phyloP scores from a whole-genome alignment of 306 rosid species.

The Vachellia collinsii region DNA sequence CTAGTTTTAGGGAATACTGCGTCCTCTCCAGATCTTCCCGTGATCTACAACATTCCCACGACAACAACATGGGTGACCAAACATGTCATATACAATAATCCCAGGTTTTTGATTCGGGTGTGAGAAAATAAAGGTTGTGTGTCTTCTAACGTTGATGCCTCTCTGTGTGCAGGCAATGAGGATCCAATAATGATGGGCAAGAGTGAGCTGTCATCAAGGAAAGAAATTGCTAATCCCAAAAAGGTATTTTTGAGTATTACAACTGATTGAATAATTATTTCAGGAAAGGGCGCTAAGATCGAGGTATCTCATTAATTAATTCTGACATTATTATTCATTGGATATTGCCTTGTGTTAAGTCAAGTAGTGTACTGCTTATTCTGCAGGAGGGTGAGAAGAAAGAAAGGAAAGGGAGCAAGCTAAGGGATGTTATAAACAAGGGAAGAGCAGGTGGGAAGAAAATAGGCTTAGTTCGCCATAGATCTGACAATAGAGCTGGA shows the following conservation, averaged over 20 bases:
- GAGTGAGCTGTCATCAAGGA: conserved; percentile 1
- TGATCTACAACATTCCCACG: background rate
- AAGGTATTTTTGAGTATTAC: conserved; percentile 34
- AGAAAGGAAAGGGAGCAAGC: conserved; percentile 38
- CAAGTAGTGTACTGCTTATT: background rate
- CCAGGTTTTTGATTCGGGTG: background rate
- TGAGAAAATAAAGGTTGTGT: background rate
- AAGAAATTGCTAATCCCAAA: background rate
- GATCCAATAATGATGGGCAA: conserved; percentile 13
- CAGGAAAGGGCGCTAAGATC: too few relatives aligned
- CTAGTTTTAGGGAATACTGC: conserved; percentile 71
- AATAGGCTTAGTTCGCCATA: conserved; percentile 34
- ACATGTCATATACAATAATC: background rate
- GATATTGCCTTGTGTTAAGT: background rate
- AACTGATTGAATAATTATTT: too few relatives aligned
- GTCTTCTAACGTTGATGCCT: background rate
- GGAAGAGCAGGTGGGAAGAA: conserved; percentile 33
- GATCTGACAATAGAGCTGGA: background rate
- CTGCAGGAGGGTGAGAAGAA: conserved; percentile 38
- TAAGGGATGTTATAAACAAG: conserved; percentile 29
- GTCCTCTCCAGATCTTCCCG: background rate
- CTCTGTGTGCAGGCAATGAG: conserved; percentile 34
- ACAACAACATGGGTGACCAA: background rate
- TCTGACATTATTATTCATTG: background rate
- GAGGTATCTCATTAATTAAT: background rate